These are phyloP conservation scores for Massarina eburnea DNA, from an alignment of 2,329 filamentous ascomycete genomes.

Conservation along the genomic window DNA sequence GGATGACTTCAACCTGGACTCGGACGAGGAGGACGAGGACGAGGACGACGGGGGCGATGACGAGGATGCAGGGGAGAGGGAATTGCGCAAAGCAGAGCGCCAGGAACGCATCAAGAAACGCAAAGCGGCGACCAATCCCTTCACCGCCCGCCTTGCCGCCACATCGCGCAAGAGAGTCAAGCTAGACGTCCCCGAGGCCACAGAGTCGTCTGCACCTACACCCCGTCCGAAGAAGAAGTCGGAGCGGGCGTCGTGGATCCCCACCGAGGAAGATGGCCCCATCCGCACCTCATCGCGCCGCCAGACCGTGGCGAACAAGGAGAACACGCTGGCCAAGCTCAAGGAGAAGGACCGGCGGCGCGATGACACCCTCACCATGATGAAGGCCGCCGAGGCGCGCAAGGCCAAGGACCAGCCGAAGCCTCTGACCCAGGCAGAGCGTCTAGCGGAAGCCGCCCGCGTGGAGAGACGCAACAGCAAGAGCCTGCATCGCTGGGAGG, in stretches of 20 bases:
- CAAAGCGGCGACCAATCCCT: constrained; percentile 63
- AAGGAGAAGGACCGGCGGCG: constrained; percentile 70
- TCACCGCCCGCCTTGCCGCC: constrained; percentile 37
- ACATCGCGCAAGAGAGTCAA: constrained; percentile 44
- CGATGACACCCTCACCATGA: constrained; percentile 67
- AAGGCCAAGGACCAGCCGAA: constrained; percentile 76
- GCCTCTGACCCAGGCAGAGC: constrained; percentile 82
- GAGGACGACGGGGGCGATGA: constrained; percentile 76
- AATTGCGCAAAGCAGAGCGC: constrained; percentile 75
- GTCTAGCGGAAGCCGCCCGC: constrained; percentile 76
- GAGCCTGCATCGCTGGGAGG: constrained; percentile 91
- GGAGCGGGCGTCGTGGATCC: constrained; percentile 70
- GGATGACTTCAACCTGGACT: constrained; percentile 79
- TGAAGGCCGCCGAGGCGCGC: constrained; percentile 62
- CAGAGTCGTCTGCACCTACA: constrained; percentile 52
- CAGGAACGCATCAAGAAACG: constrained; percentile 70
- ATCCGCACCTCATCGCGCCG: constrained; percentile 63
- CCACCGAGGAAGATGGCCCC: constrained; percentile 62
- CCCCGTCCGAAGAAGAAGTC: constrained; percentile 66
- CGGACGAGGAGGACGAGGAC: constrained; percentile 74
- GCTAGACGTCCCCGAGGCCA: constrained; percentile 40
- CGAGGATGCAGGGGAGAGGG: constrained; percentile 83
- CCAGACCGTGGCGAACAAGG: constrained; percentile 63
- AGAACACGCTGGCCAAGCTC: constrained; percentile 67
- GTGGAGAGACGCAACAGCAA: constrained; percentile 86